Conservation (phyloP, 108 stramenopile genomes). For the Fistulifera pelliculosa region DNA sequence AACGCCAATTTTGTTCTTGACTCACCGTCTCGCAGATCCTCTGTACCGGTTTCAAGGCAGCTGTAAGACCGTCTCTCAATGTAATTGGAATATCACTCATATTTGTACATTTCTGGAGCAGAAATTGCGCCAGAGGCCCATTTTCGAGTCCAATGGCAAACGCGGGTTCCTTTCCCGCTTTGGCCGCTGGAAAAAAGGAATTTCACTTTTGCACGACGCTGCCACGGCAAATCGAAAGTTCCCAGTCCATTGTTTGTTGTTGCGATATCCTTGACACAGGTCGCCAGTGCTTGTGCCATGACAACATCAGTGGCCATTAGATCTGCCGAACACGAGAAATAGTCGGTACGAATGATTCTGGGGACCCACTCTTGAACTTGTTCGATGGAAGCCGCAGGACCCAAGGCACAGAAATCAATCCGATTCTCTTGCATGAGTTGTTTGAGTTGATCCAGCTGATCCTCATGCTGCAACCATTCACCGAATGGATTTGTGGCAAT, state of each 20-base stretch:
- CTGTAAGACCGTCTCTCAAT: constrained; percentile 31
- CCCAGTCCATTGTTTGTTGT: constrained; percentile 32
- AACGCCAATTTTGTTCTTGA: constrained; percentile 10
- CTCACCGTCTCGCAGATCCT: constrained; percentile 15
- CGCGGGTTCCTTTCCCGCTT: constrained; percentile 14
- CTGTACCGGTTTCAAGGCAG: constrained; percentile 48
- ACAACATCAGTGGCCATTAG: constrained; percentile 27
- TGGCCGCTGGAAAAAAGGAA: constrained; percentile 83
- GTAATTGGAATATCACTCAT: constrained; percentile 32
- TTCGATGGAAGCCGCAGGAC: constrained; percentile 34
- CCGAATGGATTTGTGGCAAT: constrained; percentile 83
- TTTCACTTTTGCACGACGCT: constrained; percentile 27
- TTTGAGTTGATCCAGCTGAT: constrained; percentile 17
- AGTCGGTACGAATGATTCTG: constrained; percentile 33
- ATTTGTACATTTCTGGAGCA: constrained; percentile 31
- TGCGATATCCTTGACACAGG: constrained; percentile 43
- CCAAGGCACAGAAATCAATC: constrained; percentile 67
- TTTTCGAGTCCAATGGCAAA: constrained; percentile 83
- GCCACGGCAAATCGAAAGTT: constrained; percentile 72
- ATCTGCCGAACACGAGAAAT: constrained; percentile 56
- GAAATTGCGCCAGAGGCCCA: constrained; percentile 39
- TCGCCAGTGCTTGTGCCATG: constrained; percentile 36
- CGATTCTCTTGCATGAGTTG: constrained; percentile 21
- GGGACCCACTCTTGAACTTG: constrained; percentile 31
- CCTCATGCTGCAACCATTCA: constrained; percentile 44